Percentiles rank a stretch among this genome's conserved stretches.
phyloP scores from a whole-genome alignment of 148 eudicot species.

The Cornus florida region DNA sequence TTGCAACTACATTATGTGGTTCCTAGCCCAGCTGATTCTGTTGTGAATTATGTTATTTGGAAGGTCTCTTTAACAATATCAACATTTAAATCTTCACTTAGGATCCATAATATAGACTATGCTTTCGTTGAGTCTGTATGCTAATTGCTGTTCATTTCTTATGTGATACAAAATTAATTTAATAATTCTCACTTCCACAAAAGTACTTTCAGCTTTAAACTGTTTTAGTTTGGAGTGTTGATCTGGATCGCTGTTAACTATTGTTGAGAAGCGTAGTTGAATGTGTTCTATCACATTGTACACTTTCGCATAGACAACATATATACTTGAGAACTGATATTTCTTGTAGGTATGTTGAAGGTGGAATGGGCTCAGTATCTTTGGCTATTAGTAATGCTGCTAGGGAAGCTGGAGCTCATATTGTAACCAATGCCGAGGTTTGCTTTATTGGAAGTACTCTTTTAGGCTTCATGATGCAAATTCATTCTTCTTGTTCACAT shows the following conservation, averaged over 20 bases:
- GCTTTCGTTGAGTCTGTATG: not conserved
- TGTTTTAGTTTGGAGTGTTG: not conserved
- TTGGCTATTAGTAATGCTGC: constrained; percentile 61
- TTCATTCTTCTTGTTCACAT: not conserved
- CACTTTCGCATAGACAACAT: not conserved
- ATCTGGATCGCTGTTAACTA: not conserved
- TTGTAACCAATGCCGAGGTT: constrained; percentile 39
- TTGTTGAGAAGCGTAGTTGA: not conserved
- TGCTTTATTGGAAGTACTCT: not conserved
- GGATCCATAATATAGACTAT: no score
- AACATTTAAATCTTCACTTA: not conserved
- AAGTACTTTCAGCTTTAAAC: not conserved
- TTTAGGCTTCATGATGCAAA: constrained; percentile 1
- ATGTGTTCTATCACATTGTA: not conserved
- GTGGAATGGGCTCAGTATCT: constrained; percentile 75
- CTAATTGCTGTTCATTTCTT: not conserved
- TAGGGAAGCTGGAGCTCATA: constrained; percentile 62
- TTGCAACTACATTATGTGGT: constrained; percentile 1
- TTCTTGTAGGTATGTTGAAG: constrained; percentile 52
- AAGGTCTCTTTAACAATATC: not conserved
- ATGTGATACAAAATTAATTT: not conserved
- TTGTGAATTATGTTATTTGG: not conserved
- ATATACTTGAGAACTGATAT: constrained; percentile 14
- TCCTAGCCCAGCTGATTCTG: not conserved
- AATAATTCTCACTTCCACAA: not conserved